Conservation (phyloP, 257 asterid species). For the Verbascum thapsus region DNA sequence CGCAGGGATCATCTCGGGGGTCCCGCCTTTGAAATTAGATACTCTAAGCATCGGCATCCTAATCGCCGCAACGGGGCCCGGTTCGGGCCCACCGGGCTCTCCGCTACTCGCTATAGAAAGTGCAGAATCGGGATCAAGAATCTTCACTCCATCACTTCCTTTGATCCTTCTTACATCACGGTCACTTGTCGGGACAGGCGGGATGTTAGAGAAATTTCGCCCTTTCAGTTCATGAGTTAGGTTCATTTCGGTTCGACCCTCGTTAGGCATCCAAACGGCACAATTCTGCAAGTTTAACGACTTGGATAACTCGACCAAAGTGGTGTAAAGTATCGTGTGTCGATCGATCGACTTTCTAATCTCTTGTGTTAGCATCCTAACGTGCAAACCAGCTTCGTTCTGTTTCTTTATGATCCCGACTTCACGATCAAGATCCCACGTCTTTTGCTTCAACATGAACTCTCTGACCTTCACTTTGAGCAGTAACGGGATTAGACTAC, state of each 20-base stretch:
- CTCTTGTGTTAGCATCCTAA: constrained; percentile 93
- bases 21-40: constrained; percentile 81
- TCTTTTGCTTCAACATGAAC: constrained; percentile 70
- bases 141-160: constrained; percentile 57
- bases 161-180: constrained; percentile 68
- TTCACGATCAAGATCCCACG: constrained; percentile 85
- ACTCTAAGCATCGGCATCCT: constrained; percentile 95
- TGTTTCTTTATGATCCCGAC: constrained; percentile 72
- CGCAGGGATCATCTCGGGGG: constrained; percentile 80
- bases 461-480: constrained; percentile 85
- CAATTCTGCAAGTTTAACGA: constrained; percentile 74
- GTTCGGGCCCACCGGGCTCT: constrained; percentile 54
- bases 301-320: constrained; percentile 87
- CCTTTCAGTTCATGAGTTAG: constrained; percentile 66
- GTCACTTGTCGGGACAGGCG: constrained; percentile 51
- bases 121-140: constrained; percentile 62
- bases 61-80: constrained; percentile 86
- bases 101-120: constrained; percentile 79
- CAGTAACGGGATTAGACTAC: constrained; percentile 74
- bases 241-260: constrained; percentile 64
- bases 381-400: constrained; percentile 81
- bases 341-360: constrained; percentile 89
- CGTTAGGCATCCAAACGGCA: constrained; percentile 93
- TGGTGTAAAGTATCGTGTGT: constrained; percentile 78
- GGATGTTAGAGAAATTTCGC: constrained; percentile 40